Base-by-base conservation (phyloP, 1,284 basidiomycete genomes). In the Puccinia coronata region DNA sequence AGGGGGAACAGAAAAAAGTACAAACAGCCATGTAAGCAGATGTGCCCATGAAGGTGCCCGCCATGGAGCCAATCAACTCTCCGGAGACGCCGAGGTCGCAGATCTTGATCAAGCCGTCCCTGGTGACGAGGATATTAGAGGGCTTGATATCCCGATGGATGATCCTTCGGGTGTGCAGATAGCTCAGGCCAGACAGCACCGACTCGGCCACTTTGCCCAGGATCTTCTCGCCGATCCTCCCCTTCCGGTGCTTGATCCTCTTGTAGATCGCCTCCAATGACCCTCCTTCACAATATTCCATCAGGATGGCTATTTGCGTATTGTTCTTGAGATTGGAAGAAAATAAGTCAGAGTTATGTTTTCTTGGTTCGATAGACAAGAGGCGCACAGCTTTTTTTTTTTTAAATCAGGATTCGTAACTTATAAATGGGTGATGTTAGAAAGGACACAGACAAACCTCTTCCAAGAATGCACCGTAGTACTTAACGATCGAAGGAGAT, bases 21-120 rank as follows among this genome's bases (percentile, higher is more conserved):
- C 94, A 86, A 84, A 96, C 94, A 82, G 95, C 95, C 94, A 98
- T 98, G 88, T 98, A 99, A 85, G 93, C 94, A 84, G 93, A 94
- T 2, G 96, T 98, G 1, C 96, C 96, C 0, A 95, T 98, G 84
- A 98, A 99, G 0, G 96, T 99, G 28, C 92, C 93, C 0, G 96
- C 96, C 79, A 93, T 87, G 34, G 94, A 96, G 85, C 93, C 91
- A 83, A 98, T 91, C 65, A 99, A 89, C 87, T 97, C 94, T 36
- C 96, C 96, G 25, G 95, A 96, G 11, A 99, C 96, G 51, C 96
- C 96, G 86, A 99, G 98, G 87, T 99, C 96, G 86, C 91, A 92
- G 12, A 99, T 89, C 87, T 96, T 98, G 86, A 98, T 92, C 63
- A 94, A 88, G 34, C 96, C 96, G 83, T 92, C 89, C 51, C 90